Evolutionary conservation across 2,329 filamentous ascomycete species (phyloP), one percentile per base, ranked within the genome.

Genomic region (Colletotrichum liriopes): DNA sequence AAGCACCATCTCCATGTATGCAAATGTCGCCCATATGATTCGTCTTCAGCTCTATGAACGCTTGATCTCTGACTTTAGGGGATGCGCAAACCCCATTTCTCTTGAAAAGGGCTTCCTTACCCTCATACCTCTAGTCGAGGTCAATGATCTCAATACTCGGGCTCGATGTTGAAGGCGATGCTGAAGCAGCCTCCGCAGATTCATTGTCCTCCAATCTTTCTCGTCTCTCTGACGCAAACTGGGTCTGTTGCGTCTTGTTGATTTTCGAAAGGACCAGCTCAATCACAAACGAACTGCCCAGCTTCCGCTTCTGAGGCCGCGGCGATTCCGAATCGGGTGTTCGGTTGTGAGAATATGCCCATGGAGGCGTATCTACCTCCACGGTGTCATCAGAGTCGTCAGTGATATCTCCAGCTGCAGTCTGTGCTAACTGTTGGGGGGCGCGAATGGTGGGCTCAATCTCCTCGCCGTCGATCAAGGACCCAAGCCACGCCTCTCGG

Each of bases 401-500:
- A 20, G 45, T 18, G 14, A 23, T 32, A 14, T 54, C 51, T 16
- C 7, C 43, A 12, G 29, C 18, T 20, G 26, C 41, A 29, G 54
- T 14, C 54, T 23, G 35, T 26, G 16, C 32, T 1, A 11, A 14
- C 45, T 45, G 66, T 39, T 18, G 43, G 1, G 45, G 2, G 16
- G 14, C 7, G 18, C 11, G 6, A 37, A 59, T 16, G 8, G n/a
- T 29, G 1, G 70, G 63, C 32, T 23, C 60, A 5, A 52, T 54
- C 45, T 72, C 74, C 12, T 73, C 74, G 18, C 62, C 71, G 26
- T 73, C 71, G 2, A 73, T 32, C 23, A 85, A 73, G 3, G 81
- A 80, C 0, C 82, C 84, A 5, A 81, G 75, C 81, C 83, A 90
- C 0, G 92, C 92, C 73, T 92, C 86, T 9, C 91, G 84, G 16